A percentile compares a stretch with the other conserved stretches of the same genome.
Evolutionary conservation across 2,329 filamentous ascomycete genomes (phyloP).

Genomic region (Fusarium neocosmosporiellum): DNA sequence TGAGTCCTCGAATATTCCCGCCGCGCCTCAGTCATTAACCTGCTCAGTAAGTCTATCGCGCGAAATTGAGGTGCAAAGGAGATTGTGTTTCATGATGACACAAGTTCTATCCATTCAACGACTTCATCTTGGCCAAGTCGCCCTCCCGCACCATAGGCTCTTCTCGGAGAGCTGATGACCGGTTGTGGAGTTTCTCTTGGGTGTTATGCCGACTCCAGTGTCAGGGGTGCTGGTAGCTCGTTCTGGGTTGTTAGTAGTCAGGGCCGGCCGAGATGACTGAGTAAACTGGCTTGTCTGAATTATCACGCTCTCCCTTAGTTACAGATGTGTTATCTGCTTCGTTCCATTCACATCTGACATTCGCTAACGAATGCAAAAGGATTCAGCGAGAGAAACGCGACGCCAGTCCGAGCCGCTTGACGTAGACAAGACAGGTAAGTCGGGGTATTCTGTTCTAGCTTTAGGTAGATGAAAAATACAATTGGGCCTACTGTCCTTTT

Average conservation of each 20-base stretch:
- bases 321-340: not conserved
- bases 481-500: not conserved
- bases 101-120: conserved; percentile 82
- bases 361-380: conserved; percentile 26
- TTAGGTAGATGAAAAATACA: not conserved
- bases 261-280: conserved; percentile 73
- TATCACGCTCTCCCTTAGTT: conserved; percentile 13
- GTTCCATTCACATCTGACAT: not conserved
- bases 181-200: conserved; percentile 77
- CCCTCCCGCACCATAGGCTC: conserved; percentile 76
- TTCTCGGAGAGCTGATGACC: conserved; percentile 63
- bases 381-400: not conserved
- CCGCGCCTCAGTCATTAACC: not conserved
- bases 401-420: not conserved
- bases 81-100: conserved; percentile 50
- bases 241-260: conserved; percentile 60
- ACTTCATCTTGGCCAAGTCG: conserved; percentile 75
- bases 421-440: not conserved
- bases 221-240: conserved; percentile 59
- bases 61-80: not conserved
- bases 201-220: conserved; percentile 72
- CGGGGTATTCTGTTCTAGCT: not conserved
- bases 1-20: not conserved
- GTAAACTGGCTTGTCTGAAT: conserved; percentile 74
- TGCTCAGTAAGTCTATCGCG: conserved; percentile 24